Conservation (phyloP, 371 early-diverging fungal genomes). For the Mortierella sp. region DNA sequence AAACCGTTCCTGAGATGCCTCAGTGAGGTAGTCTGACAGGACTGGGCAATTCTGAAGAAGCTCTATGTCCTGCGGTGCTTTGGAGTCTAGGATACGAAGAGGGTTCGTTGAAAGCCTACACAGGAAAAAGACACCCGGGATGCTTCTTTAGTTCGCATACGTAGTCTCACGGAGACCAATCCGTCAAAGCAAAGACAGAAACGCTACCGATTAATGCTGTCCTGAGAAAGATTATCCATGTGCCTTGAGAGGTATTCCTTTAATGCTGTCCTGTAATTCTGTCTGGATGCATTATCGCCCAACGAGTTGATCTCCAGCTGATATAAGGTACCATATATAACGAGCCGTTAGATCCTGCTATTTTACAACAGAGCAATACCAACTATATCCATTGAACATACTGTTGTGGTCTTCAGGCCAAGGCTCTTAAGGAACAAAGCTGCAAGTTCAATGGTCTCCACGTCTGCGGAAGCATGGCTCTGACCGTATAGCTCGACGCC, state of each 20-base stretch:
- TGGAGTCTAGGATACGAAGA: slow-evolving; percentile 71
- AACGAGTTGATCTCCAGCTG: slow-evolving; percentile 66
- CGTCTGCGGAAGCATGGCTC: slow-evolving; percentile 61
- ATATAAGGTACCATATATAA: too few species aligned
- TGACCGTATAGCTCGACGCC: slow-evolving; percentile 68
- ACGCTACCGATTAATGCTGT: slow-evolving; percentile 57
- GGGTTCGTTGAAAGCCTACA: slow-evolving; percentile 64
- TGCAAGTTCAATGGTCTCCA: slow-evolving; percentile 66
- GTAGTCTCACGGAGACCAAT: too few species aligned
- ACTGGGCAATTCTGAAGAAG: slow-evolving; percentile 55
- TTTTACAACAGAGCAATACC: too few species aligned
- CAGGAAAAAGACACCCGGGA: not conserved
- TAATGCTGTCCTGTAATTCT: slow-evolving; percentile 55
- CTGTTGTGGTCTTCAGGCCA: slow-evolving; percentile 31
- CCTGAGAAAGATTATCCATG: slow-evolving; percentile 55
- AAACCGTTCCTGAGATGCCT: slow-evolving; percentile 55
- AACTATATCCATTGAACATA: slow-evolving; percentile 14
- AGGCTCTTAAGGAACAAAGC: slow-evolving; percentile 57
- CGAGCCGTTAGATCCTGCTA: not conserved
- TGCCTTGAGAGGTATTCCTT: slow-evolving; percentile 55
- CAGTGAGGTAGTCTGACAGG: slow-evolving; percentile 54
- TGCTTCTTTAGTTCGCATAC: too few species aligned
- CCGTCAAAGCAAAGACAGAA: not conserved
- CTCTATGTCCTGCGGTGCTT: slow-evolving; percentile 58
- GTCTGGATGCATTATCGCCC: slow-evolving; percentile 61